Percentiles rank a stretch among this genome's conserved stretches.
phyloP scores from a whole-genome alignment of 2,329 filamentous ascomycete species.

The Alternaria brassicicola region DNA sequence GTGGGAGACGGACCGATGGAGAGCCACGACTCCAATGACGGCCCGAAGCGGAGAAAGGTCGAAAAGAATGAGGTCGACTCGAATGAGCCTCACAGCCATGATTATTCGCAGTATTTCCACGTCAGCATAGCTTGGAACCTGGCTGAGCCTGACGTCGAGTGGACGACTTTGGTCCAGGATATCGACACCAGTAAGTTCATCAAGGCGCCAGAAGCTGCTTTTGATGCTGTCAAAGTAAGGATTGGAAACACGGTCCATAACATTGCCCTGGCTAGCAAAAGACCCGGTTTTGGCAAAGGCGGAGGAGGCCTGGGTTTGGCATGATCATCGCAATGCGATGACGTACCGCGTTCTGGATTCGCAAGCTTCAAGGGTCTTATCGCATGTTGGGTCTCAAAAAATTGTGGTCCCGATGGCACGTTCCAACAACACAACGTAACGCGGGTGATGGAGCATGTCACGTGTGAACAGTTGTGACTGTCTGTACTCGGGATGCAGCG shows the following conservation, averaged over 20 bases:
- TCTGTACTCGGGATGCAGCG: background rate
- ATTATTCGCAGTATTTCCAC: slow-evolving; percentile 71
- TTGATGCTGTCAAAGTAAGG: slow-evolving; percentile 56
- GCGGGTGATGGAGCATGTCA: background rate
- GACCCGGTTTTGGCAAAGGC: slow-evolving; percentile 18
- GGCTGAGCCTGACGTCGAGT: slow-evolving; percentile 34
- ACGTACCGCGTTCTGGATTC: slow-evolving; percentile 8
- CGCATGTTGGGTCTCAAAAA: slow-evolving; percentile 9
- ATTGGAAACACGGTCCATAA: slow-evolving; percentile 51
- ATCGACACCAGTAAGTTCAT: slow-evolving; percentile 31
- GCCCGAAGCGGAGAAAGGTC: slow-evolving; percentile 24
- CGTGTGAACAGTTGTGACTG: background rate
- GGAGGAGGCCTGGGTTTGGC: slow-evolving; percentile 23
- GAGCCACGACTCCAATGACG: slow-evolving; percentile 14
- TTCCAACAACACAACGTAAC: slow-evolving; percentile 3
- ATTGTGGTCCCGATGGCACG: slow-evolving; percentile 12
- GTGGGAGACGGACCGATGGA: slow-evolving; percentile 40
- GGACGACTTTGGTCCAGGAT: slow-evolving; percentile 28
- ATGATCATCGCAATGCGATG: slow-evolving; percentile 15
- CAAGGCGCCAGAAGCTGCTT: slow-evolving; percentile 31
- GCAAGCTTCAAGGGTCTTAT: slow-evolving; percentile 2
- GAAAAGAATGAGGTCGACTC: slow-evolving; percentile 12
- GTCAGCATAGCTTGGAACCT: slow-evolving; percentile 84
- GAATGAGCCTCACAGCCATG: background rate
- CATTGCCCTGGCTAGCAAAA: slow-evolving; percentile 37